These are phyloP conservation scores for Lichina pygmaea DNA, from an alignment of 495 filamentous ascomycete genomes.

Conservation along the genomic window DNA sequence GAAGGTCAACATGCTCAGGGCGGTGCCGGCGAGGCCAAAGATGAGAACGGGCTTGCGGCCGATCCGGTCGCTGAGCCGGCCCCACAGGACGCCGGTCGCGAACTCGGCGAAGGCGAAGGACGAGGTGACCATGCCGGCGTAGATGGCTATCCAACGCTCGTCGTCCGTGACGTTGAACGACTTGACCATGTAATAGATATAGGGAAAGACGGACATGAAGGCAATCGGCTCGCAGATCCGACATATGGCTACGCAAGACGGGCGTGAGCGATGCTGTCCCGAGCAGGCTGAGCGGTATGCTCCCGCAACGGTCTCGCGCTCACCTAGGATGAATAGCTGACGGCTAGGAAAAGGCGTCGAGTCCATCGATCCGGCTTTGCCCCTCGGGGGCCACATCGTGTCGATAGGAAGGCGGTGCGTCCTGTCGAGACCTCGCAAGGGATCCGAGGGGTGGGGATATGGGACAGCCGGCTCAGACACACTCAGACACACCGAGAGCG, in stretches of 20 bases:
- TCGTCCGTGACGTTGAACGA: conserved; percentile 66
- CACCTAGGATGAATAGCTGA: conserved; percentile 6
- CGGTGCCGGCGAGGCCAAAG: conserved; percentile 66
- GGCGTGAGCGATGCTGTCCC: not conserved
- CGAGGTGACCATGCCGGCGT: conserved; percentile 90
- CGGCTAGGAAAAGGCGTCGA: conserved; percentile 4
- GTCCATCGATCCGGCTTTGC: not conserved
- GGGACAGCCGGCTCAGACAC: not conserved
- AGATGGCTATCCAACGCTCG: conserved; percentile 59
- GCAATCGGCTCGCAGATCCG: conserved; percentile 96
- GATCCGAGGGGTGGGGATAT: not conserved
- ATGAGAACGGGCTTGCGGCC: conserved; percentile 84
- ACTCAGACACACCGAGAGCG: too few species aligned
- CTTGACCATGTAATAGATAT: conserved; percentile 93
- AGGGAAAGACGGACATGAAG: conserved; percentile 98
- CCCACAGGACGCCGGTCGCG: conserved; percentile 74
- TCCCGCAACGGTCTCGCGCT: not conserved
- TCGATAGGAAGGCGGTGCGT: not conserved
- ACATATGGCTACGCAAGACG: conserved; percentile 37
- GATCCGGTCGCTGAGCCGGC: conserved; percentile 69
- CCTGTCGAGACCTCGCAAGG: not conserved
- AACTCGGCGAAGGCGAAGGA: conserved; percentile 93
- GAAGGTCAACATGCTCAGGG: conserved; percentile 79
- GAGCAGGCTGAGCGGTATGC: not conserved
- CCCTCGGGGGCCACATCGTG: not conserved